Percentiles rank a stretch among this genome's conserved stretches.
Evolutionary conservation across 352 stramenopile genomes (phyloP).

Genomic region (Lagenidium giganteum): DNA sequence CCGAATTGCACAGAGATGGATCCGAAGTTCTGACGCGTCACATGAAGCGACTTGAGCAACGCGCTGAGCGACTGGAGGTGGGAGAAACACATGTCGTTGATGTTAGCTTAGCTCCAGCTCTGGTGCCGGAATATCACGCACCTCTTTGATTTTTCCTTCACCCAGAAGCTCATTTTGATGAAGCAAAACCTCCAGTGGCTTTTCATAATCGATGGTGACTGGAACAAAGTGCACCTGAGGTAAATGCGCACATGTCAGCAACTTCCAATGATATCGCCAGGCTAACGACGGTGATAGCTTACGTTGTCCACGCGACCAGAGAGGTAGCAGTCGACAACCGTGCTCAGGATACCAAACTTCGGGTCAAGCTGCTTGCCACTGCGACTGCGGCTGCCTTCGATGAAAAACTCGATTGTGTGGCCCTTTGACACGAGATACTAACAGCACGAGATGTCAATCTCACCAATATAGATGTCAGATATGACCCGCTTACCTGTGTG

Average conservation of each 20-base stretch:
- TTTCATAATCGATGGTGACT: constrained; percentile 86
- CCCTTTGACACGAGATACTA: constrained; percentile 68
- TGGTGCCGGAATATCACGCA: constrained; percentile 15
- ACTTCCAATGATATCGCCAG: no score
- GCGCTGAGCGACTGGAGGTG: constrained; percentile 43
- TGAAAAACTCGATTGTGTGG: constrained; percentile 85
- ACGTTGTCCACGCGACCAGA: constrained; percentile 72
- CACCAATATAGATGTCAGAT: not conserved
- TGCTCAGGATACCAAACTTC: constrained; percentile 74
- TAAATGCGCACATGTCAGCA: not conserved
- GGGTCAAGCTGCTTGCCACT: constrained; percentile 80
- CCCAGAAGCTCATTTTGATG: constrained; percentile 80
- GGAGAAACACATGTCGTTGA: not conserved
- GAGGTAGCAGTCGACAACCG: constrained; percentile 69
- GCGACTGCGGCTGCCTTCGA: constrained; percentile 77
- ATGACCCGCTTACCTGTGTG: constrained; percentile 57
- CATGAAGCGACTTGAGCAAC: constrained; percentile 59
- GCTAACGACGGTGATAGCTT: no score
- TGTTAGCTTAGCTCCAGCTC: no score
- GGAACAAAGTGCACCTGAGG: constrained; percentile 70
- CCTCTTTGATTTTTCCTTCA: constrained; percentile 77
- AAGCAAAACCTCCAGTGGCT: constrained; percentile 72
- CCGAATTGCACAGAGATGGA: constrained; percentile 80
- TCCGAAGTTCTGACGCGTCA: constrained; percentile 77
- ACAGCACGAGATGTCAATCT: not conserved